phyloP scores from a whole-genome alignment of 2,329 filamentous ascomycete species.

The Fusarium sp. region DNA sequence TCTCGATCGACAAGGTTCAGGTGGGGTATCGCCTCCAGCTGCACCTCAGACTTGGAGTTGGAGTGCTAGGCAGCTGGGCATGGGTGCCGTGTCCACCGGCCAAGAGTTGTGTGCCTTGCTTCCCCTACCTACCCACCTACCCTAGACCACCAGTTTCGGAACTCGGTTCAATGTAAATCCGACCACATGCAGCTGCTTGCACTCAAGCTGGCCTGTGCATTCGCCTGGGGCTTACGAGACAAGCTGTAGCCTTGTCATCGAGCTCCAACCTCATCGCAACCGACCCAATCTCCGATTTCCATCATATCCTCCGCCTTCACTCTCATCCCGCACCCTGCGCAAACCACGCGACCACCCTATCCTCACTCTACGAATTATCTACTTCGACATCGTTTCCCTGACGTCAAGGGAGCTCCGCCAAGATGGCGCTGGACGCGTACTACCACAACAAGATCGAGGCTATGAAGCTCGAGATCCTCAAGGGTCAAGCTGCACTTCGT shows the following conservation, averaged over 20 bases:
- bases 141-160: constrained; percentile 28
- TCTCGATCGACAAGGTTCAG: constrained; percentile 17
- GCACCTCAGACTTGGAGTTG: background rate
- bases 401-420: constrained; percentile 52
- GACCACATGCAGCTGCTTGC: constrained; percentile 20
- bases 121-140: constrained; percentile 22
- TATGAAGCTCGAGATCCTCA: constrained; percentile 99
- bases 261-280: constrained; percentile 46
- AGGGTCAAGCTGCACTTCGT: constrained; percentile 93
- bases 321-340: constrained; percentile 6
- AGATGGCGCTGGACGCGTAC: constrained; percentile 98
- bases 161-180: constrained; percentile 36
- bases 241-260: constrained; percentile 48
- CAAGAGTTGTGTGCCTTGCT: background rate
- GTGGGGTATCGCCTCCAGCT: constrained; percentile 23
- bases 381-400: constrained; percentile 12
- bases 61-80: background rate
- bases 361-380: constrained; percentile 10
- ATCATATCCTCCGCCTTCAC: constrained; percentile 19
- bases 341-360: background rate
- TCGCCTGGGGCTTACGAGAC: constrained; percentile 46
- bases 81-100: background rate
- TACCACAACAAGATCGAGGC: constrained; percentile 99
- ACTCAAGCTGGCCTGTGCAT: constrained; percentile 37
- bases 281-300: constrained; percentile 31